Conservation (phyloP, 768 basidiomycete genomes). For the Fistulinella prunicolor region DNA sequence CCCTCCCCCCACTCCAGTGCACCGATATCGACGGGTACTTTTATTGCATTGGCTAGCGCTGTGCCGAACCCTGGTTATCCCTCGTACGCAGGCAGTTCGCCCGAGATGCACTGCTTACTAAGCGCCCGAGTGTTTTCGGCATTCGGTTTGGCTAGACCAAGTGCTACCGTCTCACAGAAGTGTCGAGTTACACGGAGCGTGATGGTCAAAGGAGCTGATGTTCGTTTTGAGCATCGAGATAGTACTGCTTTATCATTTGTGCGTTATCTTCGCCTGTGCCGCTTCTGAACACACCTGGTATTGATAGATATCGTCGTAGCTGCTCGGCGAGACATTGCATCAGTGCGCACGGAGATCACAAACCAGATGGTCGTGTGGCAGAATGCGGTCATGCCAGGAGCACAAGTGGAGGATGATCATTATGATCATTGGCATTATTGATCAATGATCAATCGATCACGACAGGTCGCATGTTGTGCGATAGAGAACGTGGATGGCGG, state of each 20-base stretch:
- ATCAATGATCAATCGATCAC: conserved; percentile 97
- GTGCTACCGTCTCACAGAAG: conserved; percentile 69
- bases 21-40: conserved; percentile 85
- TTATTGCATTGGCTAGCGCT: conserved; percentile 64
- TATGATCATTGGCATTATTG: no score
- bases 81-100: conserved; percentile 65
- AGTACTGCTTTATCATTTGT: conserved; percentile 76
- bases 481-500: conserved; percentile 99
- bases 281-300: conserved; percentile 88
- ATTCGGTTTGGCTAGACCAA: conserved; percentile 84
- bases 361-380: conserved; percentile 95
- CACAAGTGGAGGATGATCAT: conserved; percentile 87
- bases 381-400: conserved; percentile 28
- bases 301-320: conserved; percentile 93
- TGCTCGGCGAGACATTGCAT: conserved; percentile 83
- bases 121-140: conserved; percentile 52
- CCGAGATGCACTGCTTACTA: conserved; percentile 52
- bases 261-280: conserved; percentile 86
- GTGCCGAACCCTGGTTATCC: conserved; percentile 74
- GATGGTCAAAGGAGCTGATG: conserved; percentile 64
- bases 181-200: conserved; percentile 68
- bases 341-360: conserved; percentile 84
- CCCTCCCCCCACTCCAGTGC: conserved; percentile 83
- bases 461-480: conserved; percentile 97
- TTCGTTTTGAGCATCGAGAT: conserved; percentile 95